Conservation (phyloP, 257 asterid genomes). For the Asclepias syriaca region DNA sequence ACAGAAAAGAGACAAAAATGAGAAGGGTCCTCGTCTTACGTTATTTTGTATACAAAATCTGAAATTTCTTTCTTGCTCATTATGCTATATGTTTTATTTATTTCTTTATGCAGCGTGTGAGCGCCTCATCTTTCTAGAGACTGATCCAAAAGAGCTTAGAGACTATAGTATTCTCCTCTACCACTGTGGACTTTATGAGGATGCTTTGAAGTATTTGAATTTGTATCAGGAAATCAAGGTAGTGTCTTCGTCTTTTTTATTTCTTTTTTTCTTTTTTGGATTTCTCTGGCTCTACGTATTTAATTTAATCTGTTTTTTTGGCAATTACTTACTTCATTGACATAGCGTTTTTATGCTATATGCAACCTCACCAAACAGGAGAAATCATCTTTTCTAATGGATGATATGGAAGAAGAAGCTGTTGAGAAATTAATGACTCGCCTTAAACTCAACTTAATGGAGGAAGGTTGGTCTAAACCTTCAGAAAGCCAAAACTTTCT, state of each 20-base stretch:
- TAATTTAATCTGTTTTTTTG: neutral
- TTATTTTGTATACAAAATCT: neutral
- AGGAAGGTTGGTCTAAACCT: slow-evolving; percentile 65
- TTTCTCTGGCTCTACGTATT: neutral
- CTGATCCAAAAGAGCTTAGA: slow-evolving; percentile 59
- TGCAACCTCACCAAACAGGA: slow-evolving; percentile 15
- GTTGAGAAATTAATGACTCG: slow-evolving; percentile 57
- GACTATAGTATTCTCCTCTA: slow-evolving; percentile 71
- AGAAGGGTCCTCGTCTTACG: neutral
- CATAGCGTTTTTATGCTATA: slow-evolving; percentile 8
- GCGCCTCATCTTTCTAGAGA: slow-evolving; percentile 63
- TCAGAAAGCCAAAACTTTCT: slow-evolving; percentile 40
- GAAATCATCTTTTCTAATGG: slow-evolving; percentile 29
- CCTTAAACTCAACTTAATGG: slow-evolving; percentile 65
- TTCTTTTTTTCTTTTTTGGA: too few relatives aligned
- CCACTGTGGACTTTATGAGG: slow-evolving; percentile 77
- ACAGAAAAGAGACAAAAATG: neutral
- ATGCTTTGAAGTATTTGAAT: slow-evolving; percentile 52
- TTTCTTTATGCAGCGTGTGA: slow-evolving; percentile 59
- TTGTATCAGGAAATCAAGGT: slow-evolving; percentile 57
- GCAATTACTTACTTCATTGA: slow-evolving; percentile 1
- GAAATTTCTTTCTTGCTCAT: neutral
- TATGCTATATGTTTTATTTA: slow-evolving; percentile 15
- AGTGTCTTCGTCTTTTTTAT: neutral
- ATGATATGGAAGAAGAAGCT: slow-evolving; percentile 52